Base-by-base conservation (phyloP, 768 basidiomycete species). In the Scleroderma bovista region DNA sequence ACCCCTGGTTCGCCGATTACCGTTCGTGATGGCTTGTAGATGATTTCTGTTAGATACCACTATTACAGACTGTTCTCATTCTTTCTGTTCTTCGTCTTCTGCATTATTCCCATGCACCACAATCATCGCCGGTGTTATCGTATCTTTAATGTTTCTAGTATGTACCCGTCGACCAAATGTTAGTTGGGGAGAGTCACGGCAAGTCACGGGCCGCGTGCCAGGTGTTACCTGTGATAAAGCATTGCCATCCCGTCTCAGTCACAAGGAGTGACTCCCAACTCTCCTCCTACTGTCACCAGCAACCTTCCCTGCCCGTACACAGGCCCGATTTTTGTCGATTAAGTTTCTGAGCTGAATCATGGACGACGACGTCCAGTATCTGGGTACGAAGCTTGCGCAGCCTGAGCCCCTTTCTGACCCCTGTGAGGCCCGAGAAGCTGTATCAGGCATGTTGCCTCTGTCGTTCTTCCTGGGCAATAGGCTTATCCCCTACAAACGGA, bases 331-430 rank as follows among this genome's bases (percentile, higher is more conserved):
- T 46, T 19, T 11, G 42, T 44, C 42, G 46, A 54, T 49, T 51
- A 37, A 43, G 17, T 11, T n/a, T 46, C 23, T 24, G 16, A 38
- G 29, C 8, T 51, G 16, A 19, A 61, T 65, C 66, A 65, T 73
- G 66, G 81, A 83, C 67, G 81, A 83, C 63, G 81, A 80, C 52
- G 79, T 84, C 58, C 71, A 82, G 56, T 84, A 77, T 57, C 64
- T 84, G 36, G 82, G 81, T 22, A 74, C 70, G 24, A 69, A 58
- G 53, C 55, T 63, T 46, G 66, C 71, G 1, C 46, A 62, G 9
- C 50, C 47, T 36, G 60, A 51, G 51, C 64, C 65, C 57, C 57
- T 62, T 59, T 60, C 57, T 50, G 54, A 53, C 55, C 54, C 62
- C 56, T 62, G 60, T 57, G 50, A 56, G 42, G 22, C 42, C 13